Evolutionary conservation across 345 rosid species (phyloP), one percentile per base, ranked within the genome.

Genomic region (Arabis hirsuta): DNA sequence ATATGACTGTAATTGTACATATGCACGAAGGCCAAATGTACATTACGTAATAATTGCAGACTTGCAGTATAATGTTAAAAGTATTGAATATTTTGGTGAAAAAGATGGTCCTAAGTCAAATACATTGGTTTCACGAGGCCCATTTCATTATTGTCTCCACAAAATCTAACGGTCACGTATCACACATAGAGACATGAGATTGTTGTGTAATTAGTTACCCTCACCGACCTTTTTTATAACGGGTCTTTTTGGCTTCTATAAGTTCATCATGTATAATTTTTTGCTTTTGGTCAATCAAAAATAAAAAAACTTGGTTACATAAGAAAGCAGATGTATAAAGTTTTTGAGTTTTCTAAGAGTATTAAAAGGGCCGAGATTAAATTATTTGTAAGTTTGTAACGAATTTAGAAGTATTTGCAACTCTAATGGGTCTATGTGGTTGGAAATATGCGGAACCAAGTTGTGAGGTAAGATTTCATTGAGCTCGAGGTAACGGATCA

Each of bases 71-170:
- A 69, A 69, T 56, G 65, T 57, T 34, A 39, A 57, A 57, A 57
- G 73, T 26, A 50, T 29, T 70, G 74, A 59, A 39, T 59, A 16
- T 24, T 50, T 71, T 50, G 44, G 59, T 60, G 60, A 51, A 65
- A 48, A 46, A 70, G 9, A 50, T 71, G 51, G 58, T 71, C 60
- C 50, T 7, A 31, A 71, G 51, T 59, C 29, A 20, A 38, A 26
- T 47, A 16, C 65, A 45, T 36, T n/a, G 39, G 57, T 46, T 38
- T 26, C 48, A 38, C 59, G 19, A 69, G 65, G 42, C 50, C 59
- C 29, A 48, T 70, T 59, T 19, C 36, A 41, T 9, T 52, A 42
- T 29, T 52, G n/a, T 52, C 44, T 29, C 6, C 16, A 12, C 52
- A 24, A 38, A 66, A 71, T 12, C 16, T 13, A 67, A 68, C 14